phyloP scores from a whole-genome alignment of 2,329 filamentous ascomycete species.

The Fusarium coffeatum region DNA sequence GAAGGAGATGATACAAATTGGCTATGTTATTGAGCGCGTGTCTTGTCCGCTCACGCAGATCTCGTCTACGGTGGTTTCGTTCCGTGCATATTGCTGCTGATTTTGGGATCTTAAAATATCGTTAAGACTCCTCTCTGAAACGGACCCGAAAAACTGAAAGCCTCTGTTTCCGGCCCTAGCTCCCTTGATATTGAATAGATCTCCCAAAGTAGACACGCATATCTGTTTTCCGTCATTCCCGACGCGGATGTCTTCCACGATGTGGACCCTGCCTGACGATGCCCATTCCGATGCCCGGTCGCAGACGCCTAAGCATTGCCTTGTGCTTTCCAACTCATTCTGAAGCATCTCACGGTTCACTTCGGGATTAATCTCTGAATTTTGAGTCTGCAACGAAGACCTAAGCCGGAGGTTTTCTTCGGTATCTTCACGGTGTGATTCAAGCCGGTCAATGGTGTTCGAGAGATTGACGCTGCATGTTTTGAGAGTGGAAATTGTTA shows the following conservation, averaged over 20 bases:
- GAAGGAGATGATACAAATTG: background rate
- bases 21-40: background rate
- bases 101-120: slow-evolving; percentile 5
- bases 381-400: background rate
- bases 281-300: slow-evolving; percentile 17
- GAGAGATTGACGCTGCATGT: slow-evolving; percentile 7
- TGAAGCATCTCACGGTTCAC: background rate
- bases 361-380: background rate
- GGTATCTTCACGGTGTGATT: background rate
- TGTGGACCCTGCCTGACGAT: slow-evolving; percentile 28
- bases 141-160: slow-evolving; percentile 13
- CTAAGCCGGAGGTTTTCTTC: background rate
- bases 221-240: slow-evolving; percentile 29
- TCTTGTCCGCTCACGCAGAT: background rate
- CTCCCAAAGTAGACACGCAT: slow-evolving; percentile 34
- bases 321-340: slow-evolving; percentile 23
- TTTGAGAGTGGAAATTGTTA: slow-evolving; percentile 13
- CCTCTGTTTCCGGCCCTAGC: slow-evolving; percentile 15
- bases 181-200: slow-evolving; percentile 31
- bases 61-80: background rate
- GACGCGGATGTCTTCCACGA: slow-evolving; percentile 33
- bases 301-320: slow-evolving; percentile 21
- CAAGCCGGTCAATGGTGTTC: slow-evolving; percentile 3
- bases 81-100: background rate
- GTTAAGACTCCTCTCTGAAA: slow-evolving; percentile 8